Evolutionary conservation across 495 filamentous ascomycete genomes (phyloP), one percentile per base, ranked within the genome.

Genomic region (Penicillium lagena): DNA sequence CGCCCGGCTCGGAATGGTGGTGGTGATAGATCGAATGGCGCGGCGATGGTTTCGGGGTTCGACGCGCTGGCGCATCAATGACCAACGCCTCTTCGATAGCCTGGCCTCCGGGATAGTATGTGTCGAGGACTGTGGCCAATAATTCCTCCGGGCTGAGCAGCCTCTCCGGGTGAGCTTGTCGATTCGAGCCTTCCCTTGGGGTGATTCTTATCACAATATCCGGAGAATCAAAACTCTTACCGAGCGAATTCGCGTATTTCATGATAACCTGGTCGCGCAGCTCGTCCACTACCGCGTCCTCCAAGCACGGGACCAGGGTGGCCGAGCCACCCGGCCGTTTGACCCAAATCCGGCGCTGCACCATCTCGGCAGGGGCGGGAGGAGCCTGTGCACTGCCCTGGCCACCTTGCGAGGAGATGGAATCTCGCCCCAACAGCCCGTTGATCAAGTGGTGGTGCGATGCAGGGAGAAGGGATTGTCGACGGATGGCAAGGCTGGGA

Each of bases 201-300:
- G 63, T 13, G 44, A 96, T 80, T 11, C 80, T 77, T 42, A 97
- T 70, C 22, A 73, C 75, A 32, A 91, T 74, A 63, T 98, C 93
- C 14, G 93, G 94, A 12, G 93, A 73, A 68, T 98, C 93, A 54
- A 89, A 96, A 17, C 72, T 85, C 54, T 80, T 81, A 7, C 91
- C 94, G 28, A 98, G 69, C 8, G 90, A 91, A 64, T 98, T 98
- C 40, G 79, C 81, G 61, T 96, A 98, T 68, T 96, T 97, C 51
- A 78, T 80, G 51, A 98, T 70, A 22, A 97, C 90, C 76, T 90
- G 79, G 52, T 96, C 94, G 44, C 90, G 82, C 41, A 95, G 83
- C 68, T 96, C 94, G 57, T 98, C 93, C 13, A 97, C 93, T 64
- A 98, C 62, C 54, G 94, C 87, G 56, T 95, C 89, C 55, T 91